A percentile compares a stretch with the other conserved stretches of the same genome.
Evolutionary conservation across 2,329 filamentous ascomycete genomes (phyloP).

Genomic region (Dryadomyces quercus-mongolicae): DNA sequence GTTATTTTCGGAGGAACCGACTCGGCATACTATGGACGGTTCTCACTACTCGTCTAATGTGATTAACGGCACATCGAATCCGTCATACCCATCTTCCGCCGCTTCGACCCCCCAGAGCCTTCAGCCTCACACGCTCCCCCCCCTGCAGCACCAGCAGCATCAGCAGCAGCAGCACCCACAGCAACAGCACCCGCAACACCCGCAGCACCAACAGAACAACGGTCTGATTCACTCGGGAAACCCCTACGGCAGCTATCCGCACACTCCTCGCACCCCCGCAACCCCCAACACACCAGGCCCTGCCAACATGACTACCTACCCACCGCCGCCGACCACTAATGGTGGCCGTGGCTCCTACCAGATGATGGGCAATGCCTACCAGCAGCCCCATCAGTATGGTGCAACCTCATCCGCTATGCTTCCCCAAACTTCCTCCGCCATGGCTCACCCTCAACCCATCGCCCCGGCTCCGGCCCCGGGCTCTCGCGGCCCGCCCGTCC

Average conservation of each 20-base stretch:
- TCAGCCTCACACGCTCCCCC: slow-evolving; percentile 18
- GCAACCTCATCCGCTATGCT: slow-evolving; percentile 47
- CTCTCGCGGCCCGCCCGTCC: slow-evolving; percentile 41
- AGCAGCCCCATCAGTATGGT: slow-evolving; percentile 41
- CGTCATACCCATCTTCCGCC: slow-evolving; percentile 18
- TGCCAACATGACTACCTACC: slow-evolving; percentile 39
- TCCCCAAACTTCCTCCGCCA: slow-evolving; percentile 52
- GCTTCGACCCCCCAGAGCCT: slow-evolving; percentile 15
- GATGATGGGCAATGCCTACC: slow-evolving; percentile 41
- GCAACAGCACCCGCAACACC: slow-evolving; percentile 18
- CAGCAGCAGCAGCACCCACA: slow-evolving; percentile 14
- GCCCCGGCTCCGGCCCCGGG: slow-evolving; percentile 54
- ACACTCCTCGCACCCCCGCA: slow-evolving; percentile 50
- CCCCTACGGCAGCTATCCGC: slow-evolving; percentile 45
- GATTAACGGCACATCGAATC: slow-evolving; percentile 18
- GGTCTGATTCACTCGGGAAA: slow-evolving; percentile 34
- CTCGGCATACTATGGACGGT: slow-evolving; percentile 16
- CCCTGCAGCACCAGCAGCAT: slow-evolving; percentile 30
- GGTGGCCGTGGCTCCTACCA: slow-evolving; percentile 38
- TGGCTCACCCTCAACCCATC: slow-evolving; percentile 63
- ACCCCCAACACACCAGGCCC: slow-evolving; percentile 50
- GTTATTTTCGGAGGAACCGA: not conserved
- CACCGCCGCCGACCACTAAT: slow-evolving; percentile 30
- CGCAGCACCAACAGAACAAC: slow-evolving; percentile 20
- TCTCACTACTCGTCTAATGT: slow-evolving; percentile 19